Conservation (phyloP, 495 filamentous ascomycete genomes). For the Zalerion maritima region DNA sequence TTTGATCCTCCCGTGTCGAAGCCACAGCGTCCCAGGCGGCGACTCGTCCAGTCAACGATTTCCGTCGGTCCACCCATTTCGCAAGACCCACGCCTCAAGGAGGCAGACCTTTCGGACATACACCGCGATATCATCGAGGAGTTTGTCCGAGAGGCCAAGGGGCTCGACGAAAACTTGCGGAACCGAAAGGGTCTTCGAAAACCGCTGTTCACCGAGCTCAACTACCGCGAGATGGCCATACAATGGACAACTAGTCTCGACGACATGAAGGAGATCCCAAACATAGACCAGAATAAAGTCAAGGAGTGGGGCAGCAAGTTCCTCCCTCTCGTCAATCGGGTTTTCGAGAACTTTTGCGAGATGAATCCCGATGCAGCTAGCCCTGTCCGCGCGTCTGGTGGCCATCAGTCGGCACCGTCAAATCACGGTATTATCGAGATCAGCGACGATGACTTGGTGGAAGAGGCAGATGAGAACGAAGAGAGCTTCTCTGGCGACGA, state of each 20-base stretch:
- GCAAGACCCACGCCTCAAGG: conserved; percentile 44
- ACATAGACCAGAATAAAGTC: conserved; percentile 58
- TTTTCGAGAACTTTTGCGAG: conserved; percentile 40
- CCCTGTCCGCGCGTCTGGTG: no score
- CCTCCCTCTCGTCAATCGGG: conserved; percentile 44
- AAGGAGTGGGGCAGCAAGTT: conserved; percentile 52
- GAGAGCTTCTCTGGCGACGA: not conserved
- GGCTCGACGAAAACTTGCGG: conserved; percentile 49
- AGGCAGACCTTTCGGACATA: conserved; percentile 36
- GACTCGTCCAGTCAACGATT: conserved; percentile 9
- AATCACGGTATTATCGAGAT: no score
- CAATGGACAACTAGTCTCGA: conserved; percentile 43
- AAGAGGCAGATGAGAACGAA: conserved; percentile 1
- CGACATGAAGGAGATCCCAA: conserved; percentile 51
- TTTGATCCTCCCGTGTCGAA: conserved; percentile 48
- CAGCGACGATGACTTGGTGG: no score
- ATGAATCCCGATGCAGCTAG: conserved; percentile 32
- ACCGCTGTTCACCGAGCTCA: conserved; percentile 60
- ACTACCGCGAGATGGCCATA: conserved; percentile 75
- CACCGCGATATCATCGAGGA: conserved; percentile 40
- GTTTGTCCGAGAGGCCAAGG: conserved; percentile 60
- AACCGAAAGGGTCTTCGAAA: conserved; percentile 44
- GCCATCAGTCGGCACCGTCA: no score
- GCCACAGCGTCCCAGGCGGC: conserved; percentile 23
- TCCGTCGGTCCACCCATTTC: conserved; percentile 57